A percentile compares a stretch with the other conserved stretches of the same genome.
Evolutionary conservation across 495 filamentous ascomycete species (phyloP).

Genomic region (Penicillium bovifimosum): DNA sequence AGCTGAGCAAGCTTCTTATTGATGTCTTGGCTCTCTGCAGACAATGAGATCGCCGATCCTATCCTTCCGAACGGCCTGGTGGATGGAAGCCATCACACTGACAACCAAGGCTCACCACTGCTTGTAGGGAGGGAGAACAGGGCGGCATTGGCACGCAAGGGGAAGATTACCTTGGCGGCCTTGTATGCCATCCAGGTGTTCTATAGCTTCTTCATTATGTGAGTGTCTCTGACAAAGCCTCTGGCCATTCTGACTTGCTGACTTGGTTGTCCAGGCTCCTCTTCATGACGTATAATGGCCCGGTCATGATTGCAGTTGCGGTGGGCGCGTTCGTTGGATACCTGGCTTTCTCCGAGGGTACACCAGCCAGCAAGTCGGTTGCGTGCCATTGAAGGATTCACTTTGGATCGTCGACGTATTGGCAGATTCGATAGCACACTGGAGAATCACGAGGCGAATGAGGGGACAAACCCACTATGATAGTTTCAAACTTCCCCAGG

Average conservation of each 20-base stretch:
- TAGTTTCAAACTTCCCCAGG: background rate
- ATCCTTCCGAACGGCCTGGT: constrained; percentile 23
- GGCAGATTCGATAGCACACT: background rate
- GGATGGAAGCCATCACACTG: constrained; percentile 14
- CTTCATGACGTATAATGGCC: constrained; percentile 99
- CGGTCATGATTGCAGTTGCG: constrained; percentile 89
- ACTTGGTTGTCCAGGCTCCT: constrained; percentile 62
- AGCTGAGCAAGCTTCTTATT: constrained; percentile 27
- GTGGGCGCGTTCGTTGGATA: constrained; percentile 88
- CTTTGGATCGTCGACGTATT: background rate
- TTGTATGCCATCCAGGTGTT: constrained; percentile 94
- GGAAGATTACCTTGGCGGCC: constrained; percentile 69
- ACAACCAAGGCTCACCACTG: constrained; percentile 65
- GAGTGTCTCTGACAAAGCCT: constrained; percentile 36
- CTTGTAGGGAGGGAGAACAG: constrained; percentile 54
- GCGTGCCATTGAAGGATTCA: constrained; percentile 68
- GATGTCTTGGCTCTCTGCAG: constrained; percentile 34
- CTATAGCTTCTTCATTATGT: constrained; percentile 99
- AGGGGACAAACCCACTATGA: background rate
- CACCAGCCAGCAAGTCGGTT: constrained; percentile 69
- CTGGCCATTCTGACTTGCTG: background rate
- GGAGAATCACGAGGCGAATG: background rate
- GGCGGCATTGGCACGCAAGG: constrained; percentile 45
- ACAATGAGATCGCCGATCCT: constrained; percentile 42
- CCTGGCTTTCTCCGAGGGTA: constrained; percentile 66